Base-by-base conservation (phyloP, 768 basidiomycete genomes). In the Nevesoporus exiguus region DNA sequence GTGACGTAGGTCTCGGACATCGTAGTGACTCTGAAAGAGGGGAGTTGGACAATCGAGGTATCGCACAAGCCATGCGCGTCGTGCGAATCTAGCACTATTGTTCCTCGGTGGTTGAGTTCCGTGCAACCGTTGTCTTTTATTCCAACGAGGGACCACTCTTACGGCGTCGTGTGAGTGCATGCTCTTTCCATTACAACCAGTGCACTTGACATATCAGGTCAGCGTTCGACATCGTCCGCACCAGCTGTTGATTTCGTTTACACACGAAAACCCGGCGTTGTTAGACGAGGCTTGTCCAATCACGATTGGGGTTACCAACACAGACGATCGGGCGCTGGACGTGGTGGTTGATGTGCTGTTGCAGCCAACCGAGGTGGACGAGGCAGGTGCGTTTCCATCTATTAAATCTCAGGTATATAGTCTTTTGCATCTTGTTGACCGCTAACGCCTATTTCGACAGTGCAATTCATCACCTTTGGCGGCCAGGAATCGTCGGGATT, bases 231-330 rank as follows among this genome's bases (percentile, higher is more conserved):
- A 85, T 57, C 80, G 80, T 21, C 77, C 84, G 0, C 90, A 90
- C 56, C 68, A 70, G 0, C 61, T 96, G 4, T 61, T 70, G 5
- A 71, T 90, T 19, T 71, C 75, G 0, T 65, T 94, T 42, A 67
- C 74, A 1, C 86, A 93, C 53, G 71, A 79, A 0, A 68, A 78
- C 2, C 88, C 89, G 0, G 92, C 91, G 1, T 90, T 86, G 66
- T 69, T 96, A 33, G 85, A 89, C 57, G 95, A 97, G 67, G 77
- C 80, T 42, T 90, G 88, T 63, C 85, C 88, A 0, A 85, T 98
- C 60, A 65, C 67, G 11, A 74, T 98, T 39, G 76, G 82, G 43
- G 76, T 96, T 14, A 80, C 73, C 5, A 97, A 94, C 64, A 63
- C 73, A 5, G 93, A 97, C 65, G 80, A 81, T 43, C 76, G 83